Percentiles rank a stretch among this genome's conserved stretches.
Evolutionary conservation across 2,329 filamentous ascomycete species (phyloP).

Genomic region (Cordyceps militaris): DNA sequence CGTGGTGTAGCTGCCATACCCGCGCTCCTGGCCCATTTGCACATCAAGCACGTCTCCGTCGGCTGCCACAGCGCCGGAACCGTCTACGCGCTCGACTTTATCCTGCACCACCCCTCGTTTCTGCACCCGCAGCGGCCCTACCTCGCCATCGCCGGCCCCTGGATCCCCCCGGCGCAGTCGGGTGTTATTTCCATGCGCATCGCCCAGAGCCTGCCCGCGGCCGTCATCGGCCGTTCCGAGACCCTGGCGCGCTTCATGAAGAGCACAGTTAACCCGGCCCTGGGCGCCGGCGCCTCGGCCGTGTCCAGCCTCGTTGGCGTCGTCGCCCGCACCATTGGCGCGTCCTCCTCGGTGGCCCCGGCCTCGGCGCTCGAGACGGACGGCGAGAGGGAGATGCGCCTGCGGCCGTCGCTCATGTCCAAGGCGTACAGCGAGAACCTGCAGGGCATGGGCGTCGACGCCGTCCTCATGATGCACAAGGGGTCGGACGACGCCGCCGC

Average conservation of each 20-base stretch:
- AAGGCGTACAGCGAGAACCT: slow-evolving; percentile 19
- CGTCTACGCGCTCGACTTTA: slow-evolving; percentile 25
- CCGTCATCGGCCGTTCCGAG: slow-evolving; percentile 18
- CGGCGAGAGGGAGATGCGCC: slow-evolving; percentile 18
- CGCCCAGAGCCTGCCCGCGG: slow-evolving; percentile 18
- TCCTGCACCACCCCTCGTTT: slow-evolving; percentile 23
- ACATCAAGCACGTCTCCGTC: slow-evolving; percentile 23
- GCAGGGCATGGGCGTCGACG: slow-evolving; percentile 22
- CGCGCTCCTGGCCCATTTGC: slow-evolving; percentile 27
- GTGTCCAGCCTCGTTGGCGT: not conserved
- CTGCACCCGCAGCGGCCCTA: slow-evolving; percentile 20
- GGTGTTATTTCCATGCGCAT: slow-evolving; percentile 18
- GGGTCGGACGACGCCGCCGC: not conserved
- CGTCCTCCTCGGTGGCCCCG: not conserved
- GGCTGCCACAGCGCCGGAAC: slow-evolving; percentile 26
- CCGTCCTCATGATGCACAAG: slow-evolving; percentile 23
- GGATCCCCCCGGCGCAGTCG: slow-evolving; percentile 24
- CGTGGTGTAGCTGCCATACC: slow-evolving; percentile 21
- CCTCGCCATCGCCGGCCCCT: slow-evolving; percentile 25
- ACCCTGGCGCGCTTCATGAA: slow-evolving; percentile 18
- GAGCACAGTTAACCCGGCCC: slow-evolving; percentile 16
- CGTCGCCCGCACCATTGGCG: not conserved
- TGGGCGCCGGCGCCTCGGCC: slow-evolving; percentile 13
- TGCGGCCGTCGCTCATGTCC: slow-evolving; percentile 16
- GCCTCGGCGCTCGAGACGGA: slow-evolving; percentile 1